phyloP scores from a whole-genome alignment of 495 filamentous ascomycete species.

The Daldinia decipiens region DNA sequence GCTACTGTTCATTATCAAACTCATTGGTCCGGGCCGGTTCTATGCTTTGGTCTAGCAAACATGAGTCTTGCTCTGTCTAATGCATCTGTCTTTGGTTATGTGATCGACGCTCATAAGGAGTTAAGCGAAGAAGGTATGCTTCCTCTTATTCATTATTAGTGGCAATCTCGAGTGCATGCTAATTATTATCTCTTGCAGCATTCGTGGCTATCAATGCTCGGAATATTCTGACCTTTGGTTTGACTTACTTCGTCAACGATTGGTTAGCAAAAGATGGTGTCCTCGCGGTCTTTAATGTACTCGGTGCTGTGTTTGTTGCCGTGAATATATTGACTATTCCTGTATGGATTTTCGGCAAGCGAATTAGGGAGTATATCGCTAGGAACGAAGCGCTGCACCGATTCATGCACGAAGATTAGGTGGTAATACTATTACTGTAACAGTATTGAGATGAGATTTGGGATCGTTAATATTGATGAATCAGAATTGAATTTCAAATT shows the following conservation, averaged over 20 bases:
- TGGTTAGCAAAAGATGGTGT: conserved; percentile 60
- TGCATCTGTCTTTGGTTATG: conserved; percentile 64
- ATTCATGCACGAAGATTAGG: conserved; percentile 61
- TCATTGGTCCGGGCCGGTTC: conserved; percentile 63
- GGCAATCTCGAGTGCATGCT: conserved; percentile 10
- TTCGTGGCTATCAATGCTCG: conserved; percentile 67
- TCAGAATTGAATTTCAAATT: not conserved
- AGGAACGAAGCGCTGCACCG: conserved; percentile 57
- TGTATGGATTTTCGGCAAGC: conserved; percentile 66
- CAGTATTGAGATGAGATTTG: not conserved
- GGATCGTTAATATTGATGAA: not conserved
- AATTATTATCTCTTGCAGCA: conserved; percentile 42
- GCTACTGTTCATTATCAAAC: conserved; percentile 65
- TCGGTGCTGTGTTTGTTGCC: conserved; percentile 58
- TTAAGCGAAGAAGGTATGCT: conserved; percentile 59
- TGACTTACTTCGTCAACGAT: conserved; percentile 65
- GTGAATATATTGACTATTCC: conserved; percentile 62
- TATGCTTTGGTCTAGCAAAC: conserved; percentile 64
- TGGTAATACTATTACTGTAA: not conserved
- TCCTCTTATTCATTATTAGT: not conserved
- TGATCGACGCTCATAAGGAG: conserved; percentile 63
- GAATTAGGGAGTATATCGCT: conserved; percentile 55
- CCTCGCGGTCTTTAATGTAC: conserved; percentile 61
- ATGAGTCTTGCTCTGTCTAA: conserved; percentile 63
- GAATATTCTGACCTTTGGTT: conserved; percentile 63